Conservation (phyloP, 768 basidiomycete species). For the Suillus cothurnatus region DNA sequence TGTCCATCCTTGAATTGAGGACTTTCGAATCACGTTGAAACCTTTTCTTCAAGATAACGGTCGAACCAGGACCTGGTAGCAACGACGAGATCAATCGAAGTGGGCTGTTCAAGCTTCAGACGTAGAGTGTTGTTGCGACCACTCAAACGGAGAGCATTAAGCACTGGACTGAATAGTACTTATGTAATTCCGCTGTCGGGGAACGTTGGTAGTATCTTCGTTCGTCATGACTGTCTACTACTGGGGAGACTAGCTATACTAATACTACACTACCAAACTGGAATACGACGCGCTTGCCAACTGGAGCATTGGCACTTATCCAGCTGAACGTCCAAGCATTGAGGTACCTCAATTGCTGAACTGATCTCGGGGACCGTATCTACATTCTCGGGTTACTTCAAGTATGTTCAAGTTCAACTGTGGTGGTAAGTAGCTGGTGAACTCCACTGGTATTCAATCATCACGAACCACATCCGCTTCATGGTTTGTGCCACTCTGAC, state of each 20-base stretch:
- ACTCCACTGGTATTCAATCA: not conserved
- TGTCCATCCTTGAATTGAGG: constrained; percentile 23
- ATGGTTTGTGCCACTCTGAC: not conserved
- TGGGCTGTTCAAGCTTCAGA: constrained; percentile 2
- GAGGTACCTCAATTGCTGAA: not conserved
- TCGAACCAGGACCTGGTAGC: not conserved
- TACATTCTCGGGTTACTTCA: too few relatives aligned
- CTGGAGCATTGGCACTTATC: not conserved
- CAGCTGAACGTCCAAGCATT: not conserved
- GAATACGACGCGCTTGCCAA: not conserved
- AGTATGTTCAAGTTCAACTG: too few relatives aligned
- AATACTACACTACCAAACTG: not conserved
- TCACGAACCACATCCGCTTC: not conserved
- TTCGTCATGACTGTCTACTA: not conserved
- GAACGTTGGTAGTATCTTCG: not conserved
- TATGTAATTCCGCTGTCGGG: too few relatives aligned
- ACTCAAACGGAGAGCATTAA: not conserved
- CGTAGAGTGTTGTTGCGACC: constrained; percentile 1
- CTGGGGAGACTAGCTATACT: not conserved
- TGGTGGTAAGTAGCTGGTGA: not conserved
- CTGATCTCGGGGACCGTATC: not conserved
- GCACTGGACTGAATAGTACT: not conserved
- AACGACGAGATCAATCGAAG: not conserved
- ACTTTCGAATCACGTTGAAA: not conserved
- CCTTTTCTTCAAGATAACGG: not conserved